Evolutionary conservation across 805 yeast genomes (phyloP).

Genomic region (Teunomyces lycoperdinae): DNA sequence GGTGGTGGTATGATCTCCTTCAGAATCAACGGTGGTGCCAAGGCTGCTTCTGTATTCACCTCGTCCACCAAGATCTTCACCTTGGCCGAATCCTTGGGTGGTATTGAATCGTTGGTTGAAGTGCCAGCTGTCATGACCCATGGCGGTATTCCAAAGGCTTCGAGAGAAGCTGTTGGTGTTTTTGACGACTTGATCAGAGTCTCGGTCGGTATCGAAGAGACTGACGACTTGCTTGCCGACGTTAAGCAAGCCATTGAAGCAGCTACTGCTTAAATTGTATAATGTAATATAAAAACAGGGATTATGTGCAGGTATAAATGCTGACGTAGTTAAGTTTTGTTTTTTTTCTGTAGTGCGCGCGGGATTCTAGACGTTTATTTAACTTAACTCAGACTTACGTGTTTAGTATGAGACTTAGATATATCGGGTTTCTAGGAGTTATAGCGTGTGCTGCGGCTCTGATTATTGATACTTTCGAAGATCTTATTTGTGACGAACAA

Average conservation of each 20-base stretch:
- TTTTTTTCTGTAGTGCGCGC: background rate
- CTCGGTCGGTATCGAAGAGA: constrained; percentile 30
- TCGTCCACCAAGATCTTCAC: constrained; percentile 74
- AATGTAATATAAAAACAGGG: background rate
- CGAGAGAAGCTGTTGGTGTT: constrained; percentile 78
- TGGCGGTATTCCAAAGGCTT: constrained; percentile 79
- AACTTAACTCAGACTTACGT: too few relatives aligned
- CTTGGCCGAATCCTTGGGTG: constrained; percentile 88
- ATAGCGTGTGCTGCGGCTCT: constrained; percentile 1
- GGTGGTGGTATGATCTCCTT: constrained; percentile 94
- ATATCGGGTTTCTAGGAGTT: background rate
- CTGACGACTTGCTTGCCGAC: constrained; percentile 29
- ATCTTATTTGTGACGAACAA: constrained; percentile 39
- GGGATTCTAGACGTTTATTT: too few relatives aligned
- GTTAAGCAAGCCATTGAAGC: constrained; percentile 61
- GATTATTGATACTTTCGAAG: constrained; percentile 7
- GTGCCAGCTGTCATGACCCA: constrained; percentile 93
- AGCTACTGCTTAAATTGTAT: constrained; percentile 11
- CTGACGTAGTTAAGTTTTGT: background rate
- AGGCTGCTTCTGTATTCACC: constrained; percentile 71
- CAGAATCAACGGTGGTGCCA: constrained; percentile 80
- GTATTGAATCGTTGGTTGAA: constrained; percentile 80
- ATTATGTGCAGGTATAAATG: background rate
- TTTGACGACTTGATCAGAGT: constrained; percentile 73
- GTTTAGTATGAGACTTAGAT: background rate